Percentiles rank a stretch among this genome's conserved stretches.
phyloP scores from a whole-genome alignment of 2,329 filamentous ascomycete genomes.

The Curvularia sp. region DNA sequence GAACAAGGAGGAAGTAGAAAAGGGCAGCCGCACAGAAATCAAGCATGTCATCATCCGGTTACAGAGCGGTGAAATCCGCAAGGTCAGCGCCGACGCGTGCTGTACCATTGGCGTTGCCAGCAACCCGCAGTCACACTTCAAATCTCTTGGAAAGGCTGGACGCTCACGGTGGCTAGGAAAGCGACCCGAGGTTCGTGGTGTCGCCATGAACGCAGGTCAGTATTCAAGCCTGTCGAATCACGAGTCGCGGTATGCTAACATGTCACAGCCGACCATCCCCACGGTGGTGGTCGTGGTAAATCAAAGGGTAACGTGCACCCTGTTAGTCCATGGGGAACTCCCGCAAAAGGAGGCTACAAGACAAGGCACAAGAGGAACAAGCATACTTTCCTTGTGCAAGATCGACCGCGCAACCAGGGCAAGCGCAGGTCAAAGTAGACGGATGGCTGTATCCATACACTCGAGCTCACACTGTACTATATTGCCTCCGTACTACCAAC shows the following conservation, averaged over 20 bases:
- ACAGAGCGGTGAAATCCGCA: slow-evolving; percentile 90
- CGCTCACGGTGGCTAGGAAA: slow-evolving; percentile 93
- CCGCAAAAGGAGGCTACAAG: slow-evolving; percentile 89
- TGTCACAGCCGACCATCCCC: slow-evolving; percentile 81
- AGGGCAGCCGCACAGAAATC: slow-evolving; percentile 65
- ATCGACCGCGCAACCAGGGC: slow-evolving; percentile 86
- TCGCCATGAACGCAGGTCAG: slow-evolving; percentile 94
- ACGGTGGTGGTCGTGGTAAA: slow-evolving; percentile 98
- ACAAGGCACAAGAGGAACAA: slow-evolving; percentile 85
- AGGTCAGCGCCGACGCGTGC: slow-evolving; percentile 89
- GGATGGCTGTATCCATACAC: slow-evolving; percentile 24
- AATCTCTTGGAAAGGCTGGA: slow-evolving; percentile 92
- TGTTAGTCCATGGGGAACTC: slow-evolving; percentile 94
- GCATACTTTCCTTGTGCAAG: slow-evolving; percentile 89
- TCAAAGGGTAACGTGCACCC: slow-evolving; percentile 98
- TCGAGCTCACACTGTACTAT: slow-evolving; percentile 30
- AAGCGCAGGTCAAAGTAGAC: slow-evolving; percentile 66
- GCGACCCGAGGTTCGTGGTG: slow-evolving; percentile 91
- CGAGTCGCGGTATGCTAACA: slow-evolving; percentile 20
- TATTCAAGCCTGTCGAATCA: slow-evolving; percentile 3
- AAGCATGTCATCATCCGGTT: slow-evolving; percentile 84
- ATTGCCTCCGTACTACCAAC: slow-evolving; percentile 8
- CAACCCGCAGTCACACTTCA: slow-evolving; percentile 90
- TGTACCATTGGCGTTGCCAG: slow-evolving; percentile 94
- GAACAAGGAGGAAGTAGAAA: slow-evolving; percentile 79